A percentile compares a stretch with the other conserved stretches of the same genome.
These are phyloP conservation scores for Penicillium polonicum DNA, from an alignment of 2,329 filamentous ascomycete species.

Conservation along the genomic window DNA sequence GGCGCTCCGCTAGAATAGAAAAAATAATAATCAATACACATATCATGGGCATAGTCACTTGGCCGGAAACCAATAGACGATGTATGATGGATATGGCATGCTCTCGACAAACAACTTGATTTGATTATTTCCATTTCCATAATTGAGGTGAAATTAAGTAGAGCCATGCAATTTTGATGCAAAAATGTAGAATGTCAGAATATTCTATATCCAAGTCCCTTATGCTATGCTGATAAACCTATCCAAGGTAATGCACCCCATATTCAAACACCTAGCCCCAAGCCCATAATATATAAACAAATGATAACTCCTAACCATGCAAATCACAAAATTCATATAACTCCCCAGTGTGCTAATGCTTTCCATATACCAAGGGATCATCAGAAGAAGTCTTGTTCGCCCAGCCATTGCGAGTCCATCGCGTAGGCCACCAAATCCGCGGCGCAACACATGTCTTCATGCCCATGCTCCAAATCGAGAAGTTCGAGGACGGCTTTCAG, in stretches of 20 bases:
- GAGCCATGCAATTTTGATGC: not conserved
- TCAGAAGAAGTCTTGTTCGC: constrained; percentile 41
- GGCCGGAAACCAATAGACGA: not conserved
- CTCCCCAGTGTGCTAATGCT: not conserved
- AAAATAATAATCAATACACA: not conserved
- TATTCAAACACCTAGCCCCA: not conserved
- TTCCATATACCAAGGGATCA: not conserved
- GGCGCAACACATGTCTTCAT: constrained; percentile 44
- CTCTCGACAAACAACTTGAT: not conserved
- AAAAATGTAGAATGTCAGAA: not conserved
- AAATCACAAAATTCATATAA: not conserved
- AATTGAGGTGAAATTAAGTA: not conserved
- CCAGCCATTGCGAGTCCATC: constrained; percentile 44
- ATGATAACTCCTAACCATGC: not conserved
- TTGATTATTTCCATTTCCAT: not conserved
- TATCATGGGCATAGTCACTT: not conserved
- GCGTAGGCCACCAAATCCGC: constrained; percentile 46
- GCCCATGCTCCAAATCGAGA: constrained; percentile 39
- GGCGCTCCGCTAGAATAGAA: not conserved
- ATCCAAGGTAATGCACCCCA: not conserved
- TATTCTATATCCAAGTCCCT: not conserved
- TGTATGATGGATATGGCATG: not conserved
- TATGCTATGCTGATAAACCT: not conserved
- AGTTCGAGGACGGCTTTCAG: constrained; percentile 36
- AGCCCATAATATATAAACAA: not conserved